Evolutionary conservation across 768 basidiomycete genomes (phyloP), one percentile per base, ranked within the genome.

Genomic region (Leccinum barrowsii): DNA sequence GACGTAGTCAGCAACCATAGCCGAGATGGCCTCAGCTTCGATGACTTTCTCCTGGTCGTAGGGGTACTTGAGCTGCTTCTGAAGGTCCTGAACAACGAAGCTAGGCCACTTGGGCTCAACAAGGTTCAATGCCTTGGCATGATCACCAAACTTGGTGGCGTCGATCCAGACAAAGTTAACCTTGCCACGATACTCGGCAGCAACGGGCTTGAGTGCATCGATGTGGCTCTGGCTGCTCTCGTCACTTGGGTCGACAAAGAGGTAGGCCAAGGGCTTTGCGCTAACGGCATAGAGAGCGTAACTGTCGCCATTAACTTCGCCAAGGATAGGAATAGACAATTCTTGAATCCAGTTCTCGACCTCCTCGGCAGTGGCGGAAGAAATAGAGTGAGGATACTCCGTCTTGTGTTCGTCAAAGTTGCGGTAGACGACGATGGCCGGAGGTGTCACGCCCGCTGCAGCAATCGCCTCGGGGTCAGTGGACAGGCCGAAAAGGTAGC

Each of bases 161-260:
- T 99, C 97, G 66, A 99, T 98, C 87, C 88, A 96, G 60, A 98
- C 96, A 73, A 98, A 97, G 86, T 97, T 97, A 71, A 98, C 69
- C 76, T 92, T 87, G 66, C 85, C 82, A 76, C 91, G 93, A 80
- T 84, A 85, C 70, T 86, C 84, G 54, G 85, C 77, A 7, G 97
- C 97, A 54, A 96, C 73, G 8, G 92, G 86, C 65, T 80, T 85
- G 64, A 98, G 70, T 42, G 79, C 74, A 24, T 85, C 85, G 62
- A 96, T 82, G 51, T 86, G 73, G 30, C 78, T 77, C 13, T 90
- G 81, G 64, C 83, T 86, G 59, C 80, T 78, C 63, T 85, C 82
- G 59, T 83, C 80, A 47, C 82, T 73, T 30, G 95, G 89, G 73
- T 98, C 94, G 65, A 95, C 67, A 79, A 99, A 99, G 65, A 97